These are phyloP conservation scores for Hygrophorus pudorinus DNA, from an alignment of 768 basidiomycete genomes.

Conservation along the genomic window DNA sequence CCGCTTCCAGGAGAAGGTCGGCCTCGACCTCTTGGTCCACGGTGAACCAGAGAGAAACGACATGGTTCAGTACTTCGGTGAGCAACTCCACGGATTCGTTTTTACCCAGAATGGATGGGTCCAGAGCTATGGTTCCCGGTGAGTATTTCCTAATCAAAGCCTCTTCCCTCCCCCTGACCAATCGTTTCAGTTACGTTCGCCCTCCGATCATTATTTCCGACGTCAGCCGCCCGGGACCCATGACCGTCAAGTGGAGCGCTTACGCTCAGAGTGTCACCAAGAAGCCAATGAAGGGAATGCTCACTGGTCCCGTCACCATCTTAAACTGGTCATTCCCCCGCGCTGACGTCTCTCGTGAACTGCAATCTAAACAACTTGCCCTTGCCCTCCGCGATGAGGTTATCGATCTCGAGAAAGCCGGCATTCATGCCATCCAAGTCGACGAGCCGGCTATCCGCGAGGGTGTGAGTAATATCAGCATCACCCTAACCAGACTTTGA, in stretches of 20 bases:
- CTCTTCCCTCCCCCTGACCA: conserved; percentile 2
- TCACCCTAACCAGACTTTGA: conserved; percentile 3
- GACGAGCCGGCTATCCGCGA: conserved; percentile 99
- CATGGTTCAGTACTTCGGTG: conserved; percentile 99
- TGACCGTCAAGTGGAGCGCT: conserved; percentile 95
- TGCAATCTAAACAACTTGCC: conserved; percentile 97
- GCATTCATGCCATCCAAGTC: conserved; percentile 97
- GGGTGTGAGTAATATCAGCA: conserved; percentile 53
- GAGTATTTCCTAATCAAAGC: conserved; percentile 14
- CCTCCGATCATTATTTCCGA: conserved; percentile 98
- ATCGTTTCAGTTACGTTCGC: conserved; percentile 71
- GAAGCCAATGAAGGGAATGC: conserved; percentile 83
- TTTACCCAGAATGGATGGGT: conserved; percentile 99
- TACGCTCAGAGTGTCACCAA: conserved; percentile 93
- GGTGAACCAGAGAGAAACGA: conserved; percentile 99
- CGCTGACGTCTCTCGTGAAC: conserved; percentile 90
- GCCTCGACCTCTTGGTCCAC: conserved; percentile 94
- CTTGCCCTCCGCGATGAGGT: conserved; percentile 98
- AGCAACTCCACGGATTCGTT: conserved; percentile 88
- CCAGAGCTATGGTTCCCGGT: conserved; percentile 98
- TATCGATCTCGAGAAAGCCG: conserved; percentile 90
- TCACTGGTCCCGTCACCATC: too few species aligned
- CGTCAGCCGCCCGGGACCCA: conserved; percentile 83
- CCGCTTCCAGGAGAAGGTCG: conserved; percentile 93
- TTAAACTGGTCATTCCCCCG: conserved; percentile 72